Conservation (phyloP, 2,329 filamentous ascomycete genomes). For the Fusarium sp. region DNA sequence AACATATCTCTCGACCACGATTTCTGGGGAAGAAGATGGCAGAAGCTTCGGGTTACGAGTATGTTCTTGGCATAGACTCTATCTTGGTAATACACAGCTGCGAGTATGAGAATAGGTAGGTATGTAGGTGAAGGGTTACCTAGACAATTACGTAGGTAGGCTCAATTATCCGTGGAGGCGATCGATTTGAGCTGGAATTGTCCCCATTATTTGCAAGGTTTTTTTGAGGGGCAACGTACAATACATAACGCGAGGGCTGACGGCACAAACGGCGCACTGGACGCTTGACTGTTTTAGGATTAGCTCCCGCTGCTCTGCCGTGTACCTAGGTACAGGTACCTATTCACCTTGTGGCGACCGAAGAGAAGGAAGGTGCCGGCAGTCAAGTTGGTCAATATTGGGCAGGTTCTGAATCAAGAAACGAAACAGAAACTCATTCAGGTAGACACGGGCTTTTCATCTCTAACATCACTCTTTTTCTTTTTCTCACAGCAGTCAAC, state of each 20-base stretch:
- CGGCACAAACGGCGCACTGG: not conserved
- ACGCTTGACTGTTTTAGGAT: constrained; percentile 7
- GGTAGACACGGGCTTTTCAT: not conserved
- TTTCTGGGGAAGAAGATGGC: not conserved
- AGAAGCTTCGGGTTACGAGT: not conserved
- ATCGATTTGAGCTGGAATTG: not conserved
- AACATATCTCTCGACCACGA: not conserved
- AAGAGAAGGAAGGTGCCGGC: not conserved
- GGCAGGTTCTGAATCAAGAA: not conserved
- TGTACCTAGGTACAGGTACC: not conserved
- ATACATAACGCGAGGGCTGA: not conserved
- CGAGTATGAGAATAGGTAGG: not conserved
- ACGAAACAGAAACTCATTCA: not conserved
- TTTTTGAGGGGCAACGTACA: not conserved
- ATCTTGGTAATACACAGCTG: not conserved
- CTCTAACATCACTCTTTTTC: not conserved
- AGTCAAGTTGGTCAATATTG: not conserved
- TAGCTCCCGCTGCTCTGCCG: not conserved
- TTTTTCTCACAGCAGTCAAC: not conserved
- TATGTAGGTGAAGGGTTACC: not conserved
- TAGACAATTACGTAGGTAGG: not conserved
- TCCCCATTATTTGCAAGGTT: not conserved
- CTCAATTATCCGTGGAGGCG: not conserved
- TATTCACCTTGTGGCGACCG: not conserved
- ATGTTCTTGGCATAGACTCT: not conserved